A percentile compares a stretch with the other conserved stretches of the same genome.
These are phyloP conservation scores for Holtermannia corniformis DNA, from an alignment of 768 basidiomycete species.

Conservation along the genomic window DNA sequence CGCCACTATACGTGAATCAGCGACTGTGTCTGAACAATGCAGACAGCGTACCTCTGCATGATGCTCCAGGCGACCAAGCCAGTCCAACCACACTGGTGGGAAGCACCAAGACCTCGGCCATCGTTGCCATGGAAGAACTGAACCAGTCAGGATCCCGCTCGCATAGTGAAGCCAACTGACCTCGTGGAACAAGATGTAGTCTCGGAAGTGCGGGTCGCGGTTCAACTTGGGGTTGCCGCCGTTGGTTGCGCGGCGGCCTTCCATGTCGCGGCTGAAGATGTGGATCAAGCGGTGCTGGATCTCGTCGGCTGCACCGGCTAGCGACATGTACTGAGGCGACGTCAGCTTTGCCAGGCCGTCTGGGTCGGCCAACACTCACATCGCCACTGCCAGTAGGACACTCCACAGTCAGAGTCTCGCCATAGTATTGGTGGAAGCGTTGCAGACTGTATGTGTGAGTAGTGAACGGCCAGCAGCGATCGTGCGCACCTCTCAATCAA, in stretches of 20 bases:
- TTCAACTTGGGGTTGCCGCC: constrained; percentile 81
- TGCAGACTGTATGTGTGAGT: constrained; percentile 51
- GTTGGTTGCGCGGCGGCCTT: constrained; percentile 81
- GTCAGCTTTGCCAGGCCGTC: not conserved
- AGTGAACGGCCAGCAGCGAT: not conserved
- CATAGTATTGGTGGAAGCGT: constrained; percentile 90
- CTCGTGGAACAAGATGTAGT: constrained; percentile 95
- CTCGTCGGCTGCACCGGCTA: constrained; percentile 87
- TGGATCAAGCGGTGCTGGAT: constrained; percentile 99
- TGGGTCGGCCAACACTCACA: constrained; percentile 11
- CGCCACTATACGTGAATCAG: constrained; percentile 19
- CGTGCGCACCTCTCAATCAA: constrained; percentile 61
- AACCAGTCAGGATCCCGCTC: no score
- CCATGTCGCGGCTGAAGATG: constrained; percentile 85
- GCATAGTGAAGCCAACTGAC: constrained; percentile 46
- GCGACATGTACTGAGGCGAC: constrained; percentile 64
- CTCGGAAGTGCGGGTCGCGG: constrained; percentile 86
- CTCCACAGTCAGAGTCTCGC: constrained; percentile 80
- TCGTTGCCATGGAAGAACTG: constrained; percentile 93
- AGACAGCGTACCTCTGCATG: constrained; percentile 60
- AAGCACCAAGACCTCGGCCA: constrained; percentile 87
- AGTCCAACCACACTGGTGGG: constrained; percentile 94
- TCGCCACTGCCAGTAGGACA: constrained; percentile 97
- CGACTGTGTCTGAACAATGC: not conserved
- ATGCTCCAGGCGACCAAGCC: constrained; percentile 51